A percentile compares a stretch with the other conserved stretches of the same genome.
These are phyloP conservation scores for Psilocybe tampanensis DNA, from an alignment of 768 basidiomycete species.

Conservation along the genomic window DNA sequence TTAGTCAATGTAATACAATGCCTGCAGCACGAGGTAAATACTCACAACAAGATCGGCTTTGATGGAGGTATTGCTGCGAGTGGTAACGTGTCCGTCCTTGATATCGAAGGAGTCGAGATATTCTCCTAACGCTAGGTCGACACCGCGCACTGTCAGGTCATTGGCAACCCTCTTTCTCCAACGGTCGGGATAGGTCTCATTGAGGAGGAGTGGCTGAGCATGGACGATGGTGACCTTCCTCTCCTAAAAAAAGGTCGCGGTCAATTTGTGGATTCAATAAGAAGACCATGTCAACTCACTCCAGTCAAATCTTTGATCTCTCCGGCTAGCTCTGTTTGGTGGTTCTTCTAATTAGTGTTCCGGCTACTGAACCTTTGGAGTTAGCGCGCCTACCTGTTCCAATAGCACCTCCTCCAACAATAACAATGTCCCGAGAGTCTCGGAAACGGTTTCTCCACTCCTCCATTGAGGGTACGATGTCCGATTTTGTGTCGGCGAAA, in stretches of 20 bases:
- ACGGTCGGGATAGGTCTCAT: constrained; percentile 52
- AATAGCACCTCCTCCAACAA: constrained; percentile 61
- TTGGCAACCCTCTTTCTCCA: constrained; percentile 52
- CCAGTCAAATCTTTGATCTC: constrained; percentile 44
- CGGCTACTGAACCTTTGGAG: neutral
- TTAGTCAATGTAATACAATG: neutral
- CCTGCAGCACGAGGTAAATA: neutral
- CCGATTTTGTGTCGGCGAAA: constrained; percentile 39
- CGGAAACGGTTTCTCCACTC: constrained; percentile 34
- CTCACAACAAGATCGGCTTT: constrained; percentile 63
- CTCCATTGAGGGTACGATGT: constrained; percentile 25
- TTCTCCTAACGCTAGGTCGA: constrained; percentile 57
- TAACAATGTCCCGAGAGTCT: constrained; percentile 44
- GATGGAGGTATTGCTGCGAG: constrained; percentile 51
- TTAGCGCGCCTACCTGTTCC: constrained; percentile 42
- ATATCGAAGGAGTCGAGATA: constrained; percentile 46
- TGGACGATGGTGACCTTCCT: constrained; percentile 69
- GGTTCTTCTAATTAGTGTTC: constrained; percentile 11
- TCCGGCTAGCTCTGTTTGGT: constrained; percentile 38
- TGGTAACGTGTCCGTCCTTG: constrained; percentile 43
- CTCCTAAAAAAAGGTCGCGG: constrained; percentile 22
- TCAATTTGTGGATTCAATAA: neutral
- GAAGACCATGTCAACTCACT: constrained; percentile 27
- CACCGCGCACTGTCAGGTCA: constrained; percentile 41
- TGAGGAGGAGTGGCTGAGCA: constrained; percentile 52